These are phyloP conservation scores for Russula olivacea DNA, from an alignment of 768 basidiomycete genomes.

Conservation along the genomic window DNA sequence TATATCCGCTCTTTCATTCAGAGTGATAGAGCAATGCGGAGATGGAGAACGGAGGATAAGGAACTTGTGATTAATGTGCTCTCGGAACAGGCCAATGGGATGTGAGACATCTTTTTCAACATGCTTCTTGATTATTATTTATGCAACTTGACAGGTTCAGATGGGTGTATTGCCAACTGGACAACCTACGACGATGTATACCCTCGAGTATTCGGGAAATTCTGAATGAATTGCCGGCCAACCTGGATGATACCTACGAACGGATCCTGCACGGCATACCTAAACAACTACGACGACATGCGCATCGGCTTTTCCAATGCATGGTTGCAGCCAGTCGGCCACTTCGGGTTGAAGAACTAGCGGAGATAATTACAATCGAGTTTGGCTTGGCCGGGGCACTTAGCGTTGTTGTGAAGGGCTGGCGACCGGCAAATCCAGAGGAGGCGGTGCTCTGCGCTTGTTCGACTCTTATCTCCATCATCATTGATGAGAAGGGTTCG, in stretches of 20 bases:
- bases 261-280: background rate
- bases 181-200: background rate
- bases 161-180: background rate
- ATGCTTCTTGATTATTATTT: no score
- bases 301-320: background rate
- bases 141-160: no score
- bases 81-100: no score
- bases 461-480: background rate
- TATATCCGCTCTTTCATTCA: no score
- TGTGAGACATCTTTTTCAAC: no score
- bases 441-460: background rate
- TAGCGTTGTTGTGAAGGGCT: background rate
- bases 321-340: background rate
- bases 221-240: background rate
- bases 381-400: no score
- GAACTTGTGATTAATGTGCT: no score
- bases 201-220: background rate
- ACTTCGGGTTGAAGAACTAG: background rate
- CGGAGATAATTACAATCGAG: background rate
- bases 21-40: no score
- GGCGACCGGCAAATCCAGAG: background rate
- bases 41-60: no score
- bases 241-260: background rate
- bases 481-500: background rate
- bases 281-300: background rate